A percentile compares a stretch with the other conserved stretches of the same genome.
Evolutionary conservation across 192 early-diverging fungal genomes (phyloP).

Genomic region (Dimargaris xerosporica): DNA sequence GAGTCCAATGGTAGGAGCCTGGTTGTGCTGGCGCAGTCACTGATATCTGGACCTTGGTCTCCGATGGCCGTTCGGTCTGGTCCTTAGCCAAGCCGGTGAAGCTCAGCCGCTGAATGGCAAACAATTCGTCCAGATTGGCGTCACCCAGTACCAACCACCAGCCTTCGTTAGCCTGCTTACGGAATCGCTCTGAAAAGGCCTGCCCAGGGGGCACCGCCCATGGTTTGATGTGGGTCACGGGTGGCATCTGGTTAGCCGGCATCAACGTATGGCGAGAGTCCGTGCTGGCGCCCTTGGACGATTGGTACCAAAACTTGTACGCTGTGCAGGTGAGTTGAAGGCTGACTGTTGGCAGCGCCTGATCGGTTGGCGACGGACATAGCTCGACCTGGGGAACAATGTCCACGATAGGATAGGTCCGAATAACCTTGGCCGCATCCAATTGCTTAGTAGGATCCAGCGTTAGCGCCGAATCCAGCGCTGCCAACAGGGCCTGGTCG

Average conservation of each 20-base stretch:
- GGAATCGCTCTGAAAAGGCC: slow-evolving; percentile 71
- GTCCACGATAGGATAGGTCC: slow-evolving; percentile 28
- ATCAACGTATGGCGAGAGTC: slow-evolving; percentile 12
- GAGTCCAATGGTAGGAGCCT: neutral
- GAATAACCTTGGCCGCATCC: slow-evolving; percentile 17
- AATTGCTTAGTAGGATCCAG: slow-evolving; percentile 15
- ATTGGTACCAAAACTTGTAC: slow-evolving; percentile 30
- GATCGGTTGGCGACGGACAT: neutral
- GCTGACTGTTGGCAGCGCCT: neutral
- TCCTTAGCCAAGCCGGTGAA: slow-evolving; percentile 34
- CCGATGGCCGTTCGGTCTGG: no score
- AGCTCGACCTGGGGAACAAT: slow-evolving; percentile 12
- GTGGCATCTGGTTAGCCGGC: no score
- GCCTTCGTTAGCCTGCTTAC: slow-evolving; percentile 82
- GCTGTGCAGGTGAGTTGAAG: slow-evolving; percentile 20
- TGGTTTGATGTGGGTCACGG: neutral
- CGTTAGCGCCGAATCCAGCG: slow-evolving; percentile 5
- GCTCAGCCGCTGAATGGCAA: slow-evolving; percentile 66
- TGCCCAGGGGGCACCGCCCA: slow-evolving; percentile 28
- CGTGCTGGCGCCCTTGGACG: slow-evolving; percentile 17
- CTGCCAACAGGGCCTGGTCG: slow-evolving; percentile 18
- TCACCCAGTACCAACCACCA: slow-evolving; percentile 86
- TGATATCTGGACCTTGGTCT: slow-evolving; percentile 5
- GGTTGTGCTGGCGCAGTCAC: slow-evolving; percentile 9
- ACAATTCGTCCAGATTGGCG: slow-evolving; percentile 37